Percentiles rank a stretch among this genome's conserved stretches.
Conservation (phyloP, 1,284 basidiomycete species). For the Phellinidium pouzarii region DNA sequence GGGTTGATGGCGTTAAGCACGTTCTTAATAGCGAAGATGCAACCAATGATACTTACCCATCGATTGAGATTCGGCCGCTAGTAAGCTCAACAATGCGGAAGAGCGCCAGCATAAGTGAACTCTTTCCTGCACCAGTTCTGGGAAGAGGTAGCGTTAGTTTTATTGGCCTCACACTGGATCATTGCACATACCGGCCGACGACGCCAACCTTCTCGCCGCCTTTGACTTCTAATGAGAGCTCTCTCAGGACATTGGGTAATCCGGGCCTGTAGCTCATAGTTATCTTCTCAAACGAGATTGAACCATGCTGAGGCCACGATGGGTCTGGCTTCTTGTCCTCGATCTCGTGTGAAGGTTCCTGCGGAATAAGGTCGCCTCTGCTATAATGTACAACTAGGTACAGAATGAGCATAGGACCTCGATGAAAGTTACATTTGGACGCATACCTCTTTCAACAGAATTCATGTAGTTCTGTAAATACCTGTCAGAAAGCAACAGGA, state of each 20-base stretch:
- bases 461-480: conserved; percentile 60
- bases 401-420: conserved; percentile 14
- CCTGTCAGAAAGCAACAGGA: conserved; percentile 13
- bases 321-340: conserved; percentile 43
- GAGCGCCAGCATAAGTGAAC: conserved; percentile 33
- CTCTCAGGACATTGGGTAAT: conserved; percentile 51
- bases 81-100: conserved; percentile 36
- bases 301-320: conserved; percentile 46
- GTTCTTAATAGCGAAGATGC: conserved; percentile 21
- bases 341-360: conserved; percentile 59
- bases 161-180: conserved; percentile 15
- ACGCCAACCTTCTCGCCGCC: conserved; percentile 80
- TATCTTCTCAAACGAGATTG: conserved; percentile 47
- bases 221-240: conserved; percentile 48
- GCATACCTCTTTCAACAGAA: conserved; percentile 56
- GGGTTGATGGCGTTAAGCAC: conserved; percentile 26
- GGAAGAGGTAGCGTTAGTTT: conserved; percentile 14
- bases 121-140: conserved; percentile 35
- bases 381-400: conserved; percentile 54
- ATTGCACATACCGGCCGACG: conserved; percentile 43
- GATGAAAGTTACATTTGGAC: conserved; percentile 1
- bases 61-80: conserved; percentile 32
- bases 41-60: conserved; percentile 41
- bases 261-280: conserved; percentile 52
- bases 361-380: conserved; percentile 44